Percentiles rank a stretch among this genome's conserved stretches.
These are phyloP conservation scores for Penicillium argentinense DNA, from an alignment of 495 filamentous ascomycete genomes.

Conservation along the genomic window DNA sequence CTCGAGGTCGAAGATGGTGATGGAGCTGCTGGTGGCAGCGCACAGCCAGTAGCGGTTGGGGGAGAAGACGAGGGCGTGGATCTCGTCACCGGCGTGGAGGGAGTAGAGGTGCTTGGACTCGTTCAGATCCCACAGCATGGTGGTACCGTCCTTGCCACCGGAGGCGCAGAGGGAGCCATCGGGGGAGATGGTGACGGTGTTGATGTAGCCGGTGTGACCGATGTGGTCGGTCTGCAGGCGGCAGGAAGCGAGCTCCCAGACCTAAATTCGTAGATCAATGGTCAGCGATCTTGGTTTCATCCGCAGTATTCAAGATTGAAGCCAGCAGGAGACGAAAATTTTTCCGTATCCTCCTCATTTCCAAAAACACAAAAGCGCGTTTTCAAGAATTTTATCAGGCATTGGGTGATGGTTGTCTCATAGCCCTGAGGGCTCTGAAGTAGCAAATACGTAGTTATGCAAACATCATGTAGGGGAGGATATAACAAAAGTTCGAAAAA, in stretches of 20 bases:
- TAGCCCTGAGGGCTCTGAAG: constrained; percentile 96
- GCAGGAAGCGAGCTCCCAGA: constrained; percentile 99
- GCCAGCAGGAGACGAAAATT: constrained; percentile 2
- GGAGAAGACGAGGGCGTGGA: constrained; percentile 99
- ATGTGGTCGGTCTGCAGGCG: constrained; percentile 99
- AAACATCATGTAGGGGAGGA: constrained; percentile 78
- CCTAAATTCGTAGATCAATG: constrained; percentile 53
- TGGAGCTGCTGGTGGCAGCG: constrained; percentile 91
- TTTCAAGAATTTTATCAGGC: constrained; percentile 67
- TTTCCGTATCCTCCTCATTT: constrained; percentile 18
- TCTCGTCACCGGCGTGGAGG: constrained; percentile 98
- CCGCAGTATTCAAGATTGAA: neutral
- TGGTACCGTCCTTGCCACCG: constrained; percentile 99
- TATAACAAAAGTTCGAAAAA: constrained; percentile 1
- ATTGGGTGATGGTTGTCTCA: constrained; percentile 95
- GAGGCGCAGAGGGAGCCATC: constrained; percentile 99
- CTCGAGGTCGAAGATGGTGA: constrained; percentile 99
- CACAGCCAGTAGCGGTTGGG: constrained; percentile 99
- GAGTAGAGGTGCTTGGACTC: constrained; percentile 99
- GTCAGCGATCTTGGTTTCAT: constrained; percentile 26
- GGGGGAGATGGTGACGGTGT: constrained; percentile 99
- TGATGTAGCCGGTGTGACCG: constrained; percentile 99
- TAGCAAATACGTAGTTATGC: constrained; percentile 99
- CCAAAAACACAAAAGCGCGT: constrained; percentile 24
- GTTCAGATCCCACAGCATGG: constrained; percentile 99